These are phyloP conservation scores for Phytophthora hibernalis DNA, from an alignment of 352 stramenopile genomes.

Conservation along the genomic window DNA sequence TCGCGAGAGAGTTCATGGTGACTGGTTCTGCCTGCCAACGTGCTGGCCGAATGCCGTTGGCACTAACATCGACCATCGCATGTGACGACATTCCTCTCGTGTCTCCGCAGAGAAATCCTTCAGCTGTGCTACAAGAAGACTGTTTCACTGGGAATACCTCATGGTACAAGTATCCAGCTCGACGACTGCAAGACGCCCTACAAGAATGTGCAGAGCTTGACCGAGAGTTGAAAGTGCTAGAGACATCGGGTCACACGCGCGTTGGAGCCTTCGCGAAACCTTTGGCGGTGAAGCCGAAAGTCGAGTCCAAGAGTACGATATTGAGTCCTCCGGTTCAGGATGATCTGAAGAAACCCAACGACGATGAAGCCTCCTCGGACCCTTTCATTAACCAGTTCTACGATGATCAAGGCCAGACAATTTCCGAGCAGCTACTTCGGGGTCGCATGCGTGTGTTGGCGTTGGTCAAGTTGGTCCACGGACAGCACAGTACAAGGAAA, in stretches of 20 bases:
- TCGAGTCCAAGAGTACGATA: background rate
- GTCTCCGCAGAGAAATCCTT: constrained; percentile 28
- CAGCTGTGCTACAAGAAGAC: constrained; percentile 6
- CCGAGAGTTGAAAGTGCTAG: constrained; percentile 65
- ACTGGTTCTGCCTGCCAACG: constrained; percentile 6
- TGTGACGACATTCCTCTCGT: constrained; percentile 23
- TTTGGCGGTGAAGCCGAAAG: constrained; percentile 38
- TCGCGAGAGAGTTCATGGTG: constrained; percentile 10
- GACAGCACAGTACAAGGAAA: constrained; percentile 43
- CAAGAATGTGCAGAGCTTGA: constrained; percentile 41
- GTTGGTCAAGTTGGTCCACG: constrained; percentile 59
- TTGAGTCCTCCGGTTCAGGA: background rate
- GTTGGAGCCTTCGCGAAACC: constrained; percentile 70
- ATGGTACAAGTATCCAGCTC: constrained; percentile 32
- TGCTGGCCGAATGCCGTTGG: constrained; percentile 27
- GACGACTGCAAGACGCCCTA: constrained; percentile 28
- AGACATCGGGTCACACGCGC: constrained; percentile 63
- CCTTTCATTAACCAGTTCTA: constrained; percentile 72
- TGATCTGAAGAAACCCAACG: constrained; percentile 11
- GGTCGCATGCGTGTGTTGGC: constrained; percentile 61
- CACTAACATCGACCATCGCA: constrained; percentile 20
- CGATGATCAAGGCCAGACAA: constrained; percentile 55
- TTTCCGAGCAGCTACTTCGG: constrained; percentile 70
- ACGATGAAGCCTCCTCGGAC: constrained; percentile 50
- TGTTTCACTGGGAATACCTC: background rate